Evolutionary conservation across 2,329 filamentous ascomycete genomes (phyloP).

Genomic region (Colletotrichum cereale): DNA sequence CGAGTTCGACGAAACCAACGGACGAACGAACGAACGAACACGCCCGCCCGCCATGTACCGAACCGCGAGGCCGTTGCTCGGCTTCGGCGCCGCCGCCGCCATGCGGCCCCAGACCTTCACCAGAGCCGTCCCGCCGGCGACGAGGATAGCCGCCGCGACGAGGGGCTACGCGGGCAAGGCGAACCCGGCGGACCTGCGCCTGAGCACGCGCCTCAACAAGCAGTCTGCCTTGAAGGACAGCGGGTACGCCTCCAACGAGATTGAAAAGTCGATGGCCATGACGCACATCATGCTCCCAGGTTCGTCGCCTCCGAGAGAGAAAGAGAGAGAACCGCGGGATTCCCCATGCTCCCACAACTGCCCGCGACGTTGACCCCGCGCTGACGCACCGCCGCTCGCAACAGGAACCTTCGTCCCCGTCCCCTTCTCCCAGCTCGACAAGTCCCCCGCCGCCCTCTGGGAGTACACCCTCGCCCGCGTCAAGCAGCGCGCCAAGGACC

Average conservation of each 20-base stretch:
- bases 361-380: background rate
- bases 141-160: constrained; percentile 29
- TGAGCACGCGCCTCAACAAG: constrained; percentile 12
- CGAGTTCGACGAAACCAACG: background rate
- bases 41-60: constrained; percentile 30
- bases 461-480: constrained; percentile 54
- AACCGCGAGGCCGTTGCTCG: constrained; percentile 35
- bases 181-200: constrained; percentile 16
- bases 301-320: background rate
- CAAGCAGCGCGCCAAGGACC: constrained; percentile 52
- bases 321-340: background rate
- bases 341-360: background rate
- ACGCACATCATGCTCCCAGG: constrained; percentile 29
- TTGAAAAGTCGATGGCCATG: constrained; percentile 17
- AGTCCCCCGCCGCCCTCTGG: constrained; percentile 46
- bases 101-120: constrained; percentile 12
- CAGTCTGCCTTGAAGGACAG: background rate
- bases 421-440: constrained; percentile 52
- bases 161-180: constrained; percentile 25
- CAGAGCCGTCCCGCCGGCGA: constrained; percentile 4
- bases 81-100: constrained; percentile 14
- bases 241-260: constrained; percentile 9
- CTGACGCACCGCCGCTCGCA: background rate
- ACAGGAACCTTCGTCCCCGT: constrained; percentile 63
- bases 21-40: background rate